phyloP scores from a whole-genome alignment of 1,284 basidiomycete genomes.

The Amylostereum chailletii region DNA sequence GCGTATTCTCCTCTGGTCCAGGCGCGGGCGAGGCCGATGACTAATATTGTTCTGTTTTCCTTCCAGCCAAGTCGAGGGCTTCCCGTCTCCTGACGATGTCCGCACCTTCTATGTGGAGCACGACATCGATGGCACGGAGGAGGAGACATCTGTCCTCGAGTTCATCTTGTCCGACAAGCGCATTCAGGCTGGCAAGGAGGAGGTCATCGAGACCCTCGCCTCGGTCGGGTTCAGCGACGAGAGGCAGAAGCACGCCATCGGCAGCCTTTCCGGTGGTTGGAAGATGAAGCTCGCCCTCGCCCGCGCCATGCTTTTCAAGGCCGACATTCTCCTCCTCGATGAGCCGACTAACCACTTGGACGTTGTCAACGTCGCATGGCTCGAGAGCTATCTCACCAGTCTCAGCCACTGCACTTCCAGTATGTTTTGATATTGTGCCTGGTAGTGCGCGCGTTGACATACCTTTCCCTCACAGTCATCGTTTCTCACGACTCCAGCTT shows the following conservation, averaged over 20 bases:
- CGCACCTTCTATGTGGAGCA: slow-evolving; percentile 99
- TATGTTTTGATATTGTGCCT: slow-evolving; percentile 28
- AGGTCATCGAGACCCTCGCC: slow-evolving; percentile 74
- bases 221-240: slow-evolving; percentile 89
- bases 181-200: slow-evolving; percentile 63
- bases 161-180: slow-evolving; percentile 88
- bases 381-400: slow-evolving; percentile 89
- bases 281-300: slow-evolving; percentile 99
- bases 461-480: slow-evolving; percentile 48
- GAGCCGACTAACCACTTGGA: slow-evolving; percentile 99
- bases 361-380: slow-evolving; percentile 94
- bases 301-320: slow-evolving; percentile 98
- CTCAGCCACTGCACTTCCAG: slow-evolving; percentile 91
- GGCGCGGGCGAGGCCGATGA: neutral
- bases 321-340: slow-evolving; percentile 93
- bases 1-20: slow-evolving; percentile 8
- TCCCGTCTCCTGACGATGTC: slow-evolving; percentile 92
- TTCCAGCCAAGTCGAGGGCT: slow-evolving; percentile 87
- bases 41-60: slow-evolving; percentile 4
- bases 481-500: slow-evolving; percentile 99
- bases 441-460: slow-evolving; percentile 14
- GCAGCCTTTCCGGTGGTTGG: slow-evolving; percentile 97
- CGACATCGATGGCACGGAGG: slow-evolving; percentile 95
- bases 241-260: slow-evolving; percentile 81
- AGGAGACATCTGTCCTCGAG: slow-evolving; percentile 82